phyloP scores from a whole-genome alignment of 208 protist species.

The Entamoeba moshkovskii region DNA sequence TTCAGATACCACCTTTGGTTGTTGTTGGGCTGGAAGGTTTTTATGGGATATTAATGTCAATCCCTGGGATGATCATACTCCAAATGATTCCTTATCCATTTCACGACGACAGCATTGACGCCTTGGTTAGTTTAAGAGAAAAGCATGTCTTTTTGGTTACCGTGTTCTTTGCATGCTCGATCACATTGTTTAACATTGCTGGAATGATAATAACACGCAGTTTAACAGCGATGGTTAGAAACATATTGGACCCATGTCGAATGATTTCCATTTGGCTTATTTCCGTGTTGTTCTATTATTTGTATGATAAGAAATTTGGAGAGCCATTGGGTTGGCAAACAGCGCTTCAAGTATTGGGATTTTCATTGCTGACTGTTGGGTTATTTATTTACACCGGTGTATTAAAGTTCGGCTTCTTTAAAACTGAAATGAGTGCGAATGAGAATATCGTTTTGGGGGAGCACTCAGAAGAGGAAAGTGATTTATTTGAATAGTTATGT shows the following conservation, averaged over 20 bases:
- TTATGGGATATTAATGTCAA: constrained; percentile 48
- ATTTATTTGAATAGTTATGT: no score
- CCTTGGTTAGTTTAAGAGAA: constrained; percentile 23
- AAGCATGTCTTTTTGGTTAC: constrained; percentile 18
- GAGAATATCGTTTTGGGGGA: no score
- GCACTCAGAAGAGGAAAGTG: no score
- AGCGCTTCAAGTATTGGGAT: constrained; percentile 39
- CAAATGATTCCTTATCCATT: neutral
- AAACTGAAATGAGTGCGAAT: no score
- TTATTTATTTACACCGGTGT: neutral
- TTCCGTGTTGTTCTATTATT: constrained; percentile 39
- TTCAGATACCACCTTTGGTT: constrained; percentile 55
- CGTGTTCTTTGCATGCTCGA: constrained; percentile 22
- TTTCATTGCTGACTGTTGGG: constrained; percentile 28
- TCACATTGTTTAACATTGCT: constrained; percentile 39
- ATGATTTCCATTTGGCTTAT: constrained; percentile 40
- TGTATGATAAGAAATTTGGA: constrained; percentile 24
- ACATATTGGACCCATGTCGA: constrained; percentile 38
- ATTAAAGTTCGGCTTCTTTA: no score
- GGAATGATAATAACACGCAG: constrained; percentile 41
- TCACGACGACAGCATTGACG: constrained; percentile 28
- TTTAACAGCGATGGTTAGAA: constrained; percentile 33
- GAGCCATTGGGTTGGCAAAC: constrained; percentile 33
- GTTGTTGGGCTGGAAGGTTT: constrained; percentile 69
- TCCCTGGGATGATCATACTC: neutral